Conservation (phyloP, 257 asterid genomes). For the Solanum rostratum region DNA sequence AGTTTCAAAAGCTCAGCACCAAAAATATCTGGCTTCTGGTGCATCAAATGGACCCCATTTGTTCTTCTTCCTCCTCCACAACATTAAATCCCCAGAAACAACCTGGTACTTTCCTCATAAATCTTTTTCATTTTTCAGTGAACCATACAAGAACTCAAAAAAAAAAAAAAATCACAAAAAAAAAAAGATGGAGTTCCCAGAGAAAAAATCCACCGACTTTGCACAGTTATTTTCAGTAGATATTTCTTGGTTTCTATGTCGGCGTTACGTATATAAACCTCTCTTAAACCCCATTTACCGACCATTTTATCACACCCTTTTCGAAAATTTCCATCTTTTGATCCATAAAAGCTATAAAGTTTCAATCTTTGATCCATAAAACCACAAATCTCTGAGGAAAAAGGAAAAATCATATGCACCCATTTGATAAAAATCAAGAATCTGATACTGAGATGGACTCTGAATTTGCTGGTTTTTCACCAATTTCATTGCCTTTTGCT, state of each 20-base stretch:
- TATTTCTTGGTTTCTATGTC: conserved; percentile 9
- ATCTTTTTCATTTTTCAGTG: neutral
- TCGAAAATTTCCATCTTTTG: neutral
- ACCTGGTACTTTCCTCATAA: neutral
- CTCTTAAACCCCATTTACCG: conserved; percentile 5
- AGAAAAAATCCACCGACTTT: conserved; percentile 46
- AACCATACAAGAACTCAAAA: neutral
- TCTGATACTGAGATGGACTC: neutral
- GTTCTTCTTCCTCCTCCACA: neutral
- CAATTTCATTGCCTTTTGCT: neutral
- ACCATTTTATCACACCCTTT: conserved; percentile 2
- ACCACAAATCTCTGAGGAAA: neutral
- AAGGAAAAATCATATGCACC: conserved; percentile 31
- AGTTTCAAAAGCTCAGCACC: no score
- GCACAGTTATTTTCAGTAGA: conserved; percentile 8
- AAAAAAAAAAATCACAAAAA: no score
- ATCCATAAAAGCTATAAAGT: neutral
- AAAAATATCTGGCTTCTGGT: neutral
- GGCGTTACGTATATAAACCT: conserved; percentile 39
- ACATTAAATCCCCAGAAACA: neutral
- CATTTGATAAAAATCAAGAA: conserved; percentile 5
- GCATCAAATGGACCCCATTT: neutral
- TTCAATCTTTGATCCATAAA: neutral
- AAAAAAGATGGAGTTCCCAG: neutral
- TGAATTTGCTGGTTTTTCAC: neutral